Percentiles rank a stretch among this genome's conserved stretches.
phyloP scores from a whole-genome alignment of 441 rosid species.

The Gossypium trilobum region DNA sequence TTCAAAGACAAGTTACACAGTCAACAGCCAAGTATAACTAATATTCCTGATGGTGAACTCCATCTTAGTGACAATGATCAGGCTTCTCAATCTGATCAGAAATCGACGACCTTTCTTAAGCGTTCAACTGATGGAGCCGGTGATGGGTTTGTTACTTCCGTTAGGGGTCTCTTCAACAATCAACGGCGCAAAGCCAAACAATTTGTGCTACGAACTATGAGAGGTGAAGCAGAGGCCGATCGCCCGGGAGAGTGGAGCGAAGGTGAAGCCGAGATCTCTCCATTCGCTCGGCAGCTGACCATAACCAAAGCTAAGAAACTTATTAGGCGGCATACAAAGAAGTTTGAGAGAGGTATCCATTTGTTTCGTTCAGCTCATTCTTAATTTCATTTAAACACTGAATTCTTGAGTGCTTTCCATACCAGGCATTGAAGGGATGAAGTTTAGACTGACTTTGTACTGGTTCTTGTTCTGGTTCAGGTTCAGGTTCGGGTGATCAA shows the following conservation, averaged over 20 bases:
- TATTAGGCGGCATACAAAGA: slow-evolving; percentile 83
- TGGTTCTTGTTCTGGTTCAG: slow-evolving; percentile 21
- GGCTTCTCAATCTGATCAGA: slow-evolving; percentile 55
- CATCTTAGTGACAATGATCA: slow-evolving; percentile 71
- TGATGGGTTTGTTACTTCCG: slow-evolving; percentile 93
- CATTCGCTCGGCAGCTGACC: slow-evolving; percentile 87
- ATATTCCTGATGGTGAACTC: slow-evolving; percentile 55
- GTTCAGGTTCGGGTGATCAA: slow-evolving; percentile 58
- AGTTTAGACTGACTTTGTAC: slow-evolving; percentile 11
- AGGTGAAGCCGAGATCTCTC: slow-evolving; percentile 80
- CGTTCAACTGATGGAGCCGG: slow-evolving; percentile 93
- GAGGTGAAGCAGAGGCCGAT: slow-evolving; percentile 88
- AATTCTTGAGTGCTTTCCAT: neutral
- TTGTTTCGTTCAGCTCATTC: neutral
- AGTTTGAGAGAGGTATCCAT: slow-evolving; percentile 65
- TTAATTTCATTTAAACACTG: neutral
- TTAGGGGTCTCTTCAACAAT: slow-evolving; percentile 80
- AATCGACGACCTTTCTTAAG: slow-evolving; percentile 58
- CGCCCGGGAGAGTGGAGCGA: slow-evolving; percentile 90
- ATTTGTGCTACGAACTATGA: slow-evolving; percentile 91
- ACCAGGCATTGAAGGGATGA: neutral
- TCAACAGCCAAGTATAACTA: slow-evolving; percentile 37
- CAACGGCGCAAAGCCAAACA: slow-evolving; percentile 93
- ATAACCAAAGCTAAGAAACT: slow-evolving; percentile 84
- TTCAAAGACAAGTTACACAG: slow-evolving; percentile 72